phyloP scores from a whole-genome alignment of 345 rosid species.

The Kandelia obovata region DNA sequence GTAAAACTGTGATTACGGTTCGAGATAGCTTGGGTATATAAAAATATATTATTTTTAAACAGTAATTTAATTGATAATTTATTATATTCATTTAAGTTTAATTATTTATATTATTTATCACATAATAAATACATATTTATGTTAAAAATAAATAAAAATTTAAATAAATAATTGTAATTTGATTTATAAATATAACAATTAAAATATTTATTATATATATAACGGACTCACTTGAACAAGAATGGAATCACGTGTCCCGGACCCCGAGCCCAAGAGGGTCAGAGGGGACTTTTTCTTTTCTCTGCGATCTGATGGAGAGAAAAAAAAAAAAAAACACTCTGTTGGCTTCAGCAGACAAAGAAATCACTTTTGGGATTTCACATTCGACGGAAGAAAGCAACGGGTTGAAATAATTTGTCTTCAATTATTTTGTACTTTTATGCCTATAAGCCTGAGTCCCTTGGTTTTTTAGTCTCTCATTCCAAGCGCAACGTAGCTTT shows the following conservation, averaged over 20 bases:
- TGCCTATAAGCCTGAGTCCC: slow-evolving; percentile 8
- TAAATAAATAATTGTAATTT: no score
- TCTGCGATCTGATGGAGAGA: background rate
- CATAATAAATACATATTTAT: no score
- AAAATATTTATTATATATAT: background rate
- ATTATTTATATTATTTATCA: no score
- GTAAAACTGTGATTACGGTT: slow-evolving; percentile 6
- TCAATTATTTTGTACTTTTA: slow-evolving; percentile 4
- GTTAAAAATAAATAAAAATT: no score
- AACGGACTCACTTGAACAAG: slow-evolving; percentile 9
- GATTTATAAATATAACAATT: no score
- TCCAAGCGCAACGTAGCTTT: background rate
- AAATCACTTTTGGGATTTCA: background rate
- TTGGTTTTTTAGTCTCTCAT: slow-evolving; percentile 11
- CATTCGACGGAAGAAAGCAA: slow-evolving; percentile 2
- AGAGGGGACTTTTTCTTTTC: background rate
- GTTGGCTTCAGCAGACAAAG: background rate
- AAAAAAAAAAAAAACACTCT: no score
- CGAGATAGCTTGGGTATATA: background rate
- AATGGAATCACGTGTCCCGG: slow-evolving; percentile 1
- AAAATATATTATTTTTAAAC: no score
- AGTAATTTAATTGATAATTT: no score
- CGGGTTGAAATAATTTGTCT: background rate
- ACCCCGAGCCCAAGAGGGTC: background rate
- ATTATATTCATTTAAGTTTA: no score